Evolutionary conservation across 768 basidiomycete species (phyloP), one percentile per base, ranked within the genome.

Genomic region (Crucibulum laeve): DNA sequence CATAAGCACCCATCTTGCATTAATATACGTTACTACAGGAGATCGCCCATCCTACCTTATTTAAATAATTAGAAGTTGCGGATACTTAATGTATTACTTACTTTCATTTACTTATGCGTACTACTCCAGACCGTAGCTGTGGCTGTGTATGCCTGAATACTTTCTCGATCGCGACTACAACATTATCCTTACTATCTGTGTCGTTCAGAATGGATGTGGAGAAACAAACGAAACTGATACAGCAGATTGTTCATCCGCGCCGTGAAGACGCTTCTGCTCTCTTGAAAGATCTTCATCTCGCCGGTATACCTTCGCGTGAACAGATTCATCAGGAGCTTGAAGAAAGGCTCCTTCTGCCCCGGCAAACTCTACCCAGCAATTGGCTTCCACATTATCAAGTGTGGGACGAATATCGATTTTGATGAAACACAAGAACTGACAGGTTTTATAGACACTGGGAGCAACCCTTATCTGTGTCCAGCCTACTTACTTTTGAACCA

Each of bases 361-460:
- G 77, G 37, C 70, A 73, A 34, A 70, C 61, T 25, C 64, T 95
- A 15, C 87, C 84, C 2, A 65, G 71, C 5, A 80, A 87, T 47
- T 87, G 85, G 79, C 69, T 95, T 38, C 73, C 83, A 42, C 74
- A 72, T 25, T 93, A 93, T 65, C 93, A 95, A 74, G 71, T 86
- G 94, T 95, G 65, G 51, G 80, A 53, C 41, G 42, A 30, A 23
- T 38, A n/a, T 32, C 43, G 39, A 42, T 49, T 41, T 49, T 35
- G 25, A 33, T 10, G 45, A 34, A 25, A 32, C 44, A 50, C 36
- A 56, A 47, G 43, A 45, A 45, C 56, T 39, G 23, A 38, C 36
- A 33, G 44, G n/a, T n/a, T 44, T 25, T 45, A 44, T 59, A 92
- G 85, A 62, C 81, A 85, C 44, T 91, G 90, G 88, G 76, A 85